These are phyloP conservation scores for Blastomyces percursus DNA, from an alignment of 2,329 filamentous ascomycete species.

Conservation along the genomic window DNA sequence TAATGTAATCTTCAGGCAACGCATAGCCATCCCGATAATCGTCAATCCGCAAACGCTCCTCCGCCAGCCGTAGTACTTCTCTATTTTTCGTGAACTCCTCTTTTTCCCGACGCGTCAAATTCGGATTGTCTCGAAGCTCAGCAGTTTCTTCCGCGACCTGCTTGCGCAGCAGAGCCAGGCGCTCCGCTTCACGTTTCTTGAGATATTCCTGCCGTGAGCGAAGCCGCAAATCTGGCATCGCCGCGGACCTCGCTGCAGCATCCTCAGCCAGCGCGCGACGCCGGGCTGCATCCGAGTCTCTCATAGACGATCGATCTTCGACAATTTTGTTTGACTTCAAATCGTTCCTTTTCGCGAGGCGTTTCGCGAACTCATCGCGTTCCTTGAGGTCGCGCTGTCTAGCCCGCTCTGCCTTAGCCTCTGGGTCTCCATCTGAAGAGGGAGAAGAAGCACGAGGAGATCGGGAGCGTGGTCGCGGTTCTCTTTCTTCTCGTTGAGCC, in stretches of 20 bases:
- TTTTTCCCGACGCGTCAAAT: conserved; percentile 66
- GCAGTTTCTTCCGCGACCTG: conserved; percentile 83
- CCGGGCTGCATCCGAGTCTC: conserved; percentile 48
- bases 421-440: conserved; percentile 48
- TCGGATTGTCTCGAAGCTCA: conserved; percentile 65
- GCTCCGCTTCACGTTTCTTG: conserved; percentile 80
- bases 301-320: conserved; percentile 47
- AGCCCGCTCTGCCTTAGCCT: conserved; percentile 46
- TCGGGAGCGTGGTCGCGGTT: neutral
- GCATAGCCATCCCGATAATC: conserved; percentile 86
- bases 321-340: conserved; percentile 58
- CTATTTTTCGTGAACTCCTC: conserved; percentile 82
- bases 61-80: conserved; percentile 67
- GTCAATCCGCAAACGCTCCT: conserved; percentile 77
- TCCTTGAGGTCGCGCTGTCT: conserved; percentile 60
- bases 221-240: conserved; percentile 69
- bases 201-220: conserved; percentile 86
- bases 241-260: conserved; percentile 54
- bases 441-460: conserved; percentile 23
- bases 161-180: conserved; percentile 71
- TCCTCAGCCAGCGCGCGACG: conserved; percentile 56
- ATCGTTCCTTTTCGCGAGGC: conserved; percentile 60
- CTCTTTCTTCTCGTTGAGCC: conserved; percentile 9
- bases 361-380: conserved; percentile 67
- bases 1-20: conserved; percentile 91